phyloP scores from a whole-genome alignment of 2,329 filamentous ascomycete species.

The Dendryphion nanum region DNA sequence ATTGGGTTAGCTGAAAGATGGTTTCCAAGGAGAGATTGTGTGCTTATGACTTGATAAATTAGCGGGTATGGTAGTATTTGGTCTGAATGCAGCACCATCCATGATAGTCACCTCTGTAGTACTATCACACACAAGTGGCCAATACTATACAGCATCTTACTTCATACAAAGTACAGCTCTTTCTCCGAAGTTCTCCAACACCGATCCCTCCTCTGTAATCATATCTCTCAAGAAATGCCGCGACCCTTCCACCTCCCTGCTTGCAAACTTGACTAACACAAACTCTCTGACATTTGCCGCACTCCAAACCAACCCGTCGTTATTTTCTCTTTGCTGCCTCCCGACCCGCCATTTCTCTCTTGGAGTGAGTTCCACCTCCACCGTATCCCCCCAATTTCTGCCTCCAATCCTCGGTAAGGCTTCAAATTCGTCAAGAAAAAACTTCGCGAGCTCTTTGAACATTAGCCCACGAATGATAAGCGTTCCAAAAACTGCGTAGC shows the following conservation, averaged over 20 bases:
- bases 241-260: slow-evolving; percentile 75
- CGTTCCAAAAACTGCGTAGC: slow-evolving; percentile 77
- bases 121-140: no score
- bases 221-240: slow-evolving; percentile 77
- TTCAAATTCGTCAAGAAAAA: slow-evolving; percentile 78
- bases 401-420: slow-evolving; percentile 78
- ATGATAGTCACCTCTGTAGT: no score
- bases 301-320: slow-evolving; percentile 37
- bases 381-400: slow-evolving; percentile 64
- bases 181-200: slow-evolving; percentile 72
- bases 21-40: no score
- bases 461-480: slow-evolving; percentile 75
- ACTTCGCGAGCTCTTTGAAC: slow-evolving; percentile 64
- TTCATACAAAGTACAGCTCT: slow-evolving; percentile 70
- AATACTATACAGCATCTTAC: no score
- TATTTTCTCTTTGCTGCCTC: slow-evolving; percentile 58
- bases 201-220: slow-evolving; percentile 70
- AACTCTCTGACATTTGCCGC: slow-evolving; percentile 56
- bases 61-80: not conserved
- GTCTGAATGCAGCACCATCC: no score
- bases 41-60: no score
- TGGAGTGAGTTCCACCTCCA: slow-evolving; percentile 33
- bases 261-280: slow-evolving; percentile 88
- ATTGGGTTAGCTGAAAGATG: no score
- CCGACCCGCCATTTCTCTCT: slow-evolving; percentile 51